Evolutionary conservation across 2,329 filamentous ascomycete genomes (phyloP).

Genomic region (Penicillium sp.): DNA sequence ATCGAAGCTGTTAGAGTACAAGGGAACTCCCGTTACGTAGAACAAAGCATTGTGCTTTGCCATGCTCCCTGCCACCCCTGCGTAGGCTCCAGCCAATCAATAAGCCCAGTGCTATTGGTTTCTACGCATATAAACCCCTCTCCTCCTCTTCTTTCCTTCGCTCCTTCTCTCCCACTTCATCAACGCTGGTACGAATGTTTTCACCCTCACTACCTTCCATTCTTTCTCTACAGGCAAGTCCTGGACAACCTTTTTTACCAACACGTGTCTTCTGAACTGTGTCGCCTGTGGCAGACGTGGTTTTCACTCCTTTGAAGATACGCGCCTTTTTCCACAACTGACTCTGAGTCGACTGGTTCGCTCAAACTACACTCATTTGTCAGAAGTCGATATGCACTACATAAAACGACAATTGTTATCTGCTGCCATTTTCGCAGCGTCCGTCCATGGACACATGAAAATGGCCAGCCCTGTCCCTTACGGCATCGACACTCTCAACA

Average conservation of each 20-base stretch:
- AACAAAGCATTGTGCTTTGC: not conserved
- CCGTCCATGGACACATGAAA: slow-evolving; percentile 70
- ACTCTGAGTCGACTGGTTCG: slow-evolving; percentile 3
- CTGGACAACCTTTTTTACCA: not conserved
- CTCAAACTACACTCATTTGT: not conserved
- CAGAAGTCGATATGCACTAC: not conserved
- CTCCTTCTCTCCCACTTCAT: not conserved
- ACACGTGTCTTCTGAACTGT: not conserved
- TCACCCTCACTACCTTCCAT: not conserved
- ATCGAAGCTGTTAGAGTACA: not conserved
- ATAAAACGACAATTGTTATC: slow-evolving; percentile 13
- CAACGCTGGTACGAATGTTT: slow-evolving; percentile 1
- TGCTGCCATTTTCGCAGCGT: slow-evolving; percentile 51
- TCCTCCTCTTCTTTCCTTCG: not conserved
- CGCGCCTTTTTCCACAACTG: not conserved
- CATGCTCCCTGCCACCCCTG: not conserved
- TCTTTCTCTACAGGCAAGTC: slow-evolving; percentile 5
- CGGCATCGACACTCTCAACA: slow-evolving; percentile 47
- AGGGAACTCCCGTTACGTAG: not conserved
- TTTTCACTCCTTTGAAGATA: not conserved
- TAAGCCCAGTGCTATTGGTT: not conserved
- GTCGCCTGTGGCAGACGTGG: slow-evolving; percentile 6
- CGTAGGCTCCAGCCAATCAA: slow-evolving; percentile 3
- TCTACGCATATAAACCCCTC: not conserved
- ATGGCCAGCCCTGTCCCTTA: slow-evolving; percentile 68